phyloP scores from a whole-genome alignment of 768 basidiomycete genomes.

The Saitozyma sp. region DNA sequence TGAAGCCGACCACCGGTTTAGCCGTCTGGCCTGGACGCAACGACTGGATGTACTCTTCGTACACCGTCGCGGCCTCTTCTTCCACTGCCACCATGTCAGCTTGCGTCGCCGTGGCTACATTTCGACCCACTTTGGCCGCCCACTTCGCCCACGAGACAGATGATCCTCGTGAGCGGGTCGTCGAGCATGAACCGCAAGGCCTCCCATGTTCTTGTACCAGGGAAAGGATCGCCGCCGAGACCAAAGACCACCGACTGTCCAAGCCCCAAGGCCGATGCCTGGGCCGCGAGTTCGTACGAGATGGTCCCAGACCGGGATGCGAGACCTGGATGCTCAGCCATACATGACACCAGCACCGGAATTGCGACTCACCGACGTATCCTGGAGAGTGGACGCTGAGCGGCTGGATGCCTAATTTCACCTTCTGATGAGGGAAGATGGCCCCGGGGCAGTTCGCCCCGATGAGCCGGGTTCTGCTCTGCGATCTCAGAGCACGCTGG shows the following conservation, averaged over 20 bases:
- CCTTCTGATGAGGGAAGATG: conserved; percentile 12
- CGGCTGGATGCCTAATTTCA: conserved; percentile 17
- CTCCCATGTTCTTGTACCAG: conserved; percentile 15
- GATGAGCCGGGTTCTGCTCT: conserved; percentile 9
- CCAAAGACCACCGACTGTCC: conserved; percentile 17
- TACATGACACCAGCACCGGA: background rate
- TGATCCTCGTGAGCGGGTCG: conserved; percentile 8
- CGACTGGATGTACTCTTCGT: conserved; percentile 2
- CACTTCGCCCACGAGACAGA: conserved; percentile 15
- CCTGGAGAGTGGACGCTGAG: conserved; percentile 12
- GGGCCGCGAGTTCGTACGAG: conserved; percentile 15
- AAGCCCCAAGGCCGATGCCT: conserved; percentile 9
- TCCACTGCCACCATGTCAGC: conserved; percentile 9
- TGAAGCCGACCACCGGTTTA: conserved; percentile 17
- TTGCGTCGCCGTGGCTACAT: background rate
- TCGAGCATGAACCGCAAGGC: conserved; percentile 8
- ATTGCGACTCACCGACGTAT: conserved; percentile 8
- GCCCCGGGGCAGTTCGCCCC: conserved; percentile 17
- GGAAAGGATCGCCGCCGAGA: conserved; percentile 17
- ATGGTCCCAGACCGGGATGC: conserved; percentile 17
- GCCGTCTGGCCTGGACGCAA: conserved; percentile 1
- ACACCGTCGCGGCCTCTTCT: conserved; percentile 15
- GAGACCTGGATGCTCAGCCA: conserved; percentile 8
- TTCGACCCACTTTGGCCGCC: conserved; percentile 10
- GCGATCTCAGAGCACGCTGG: conserved; percentile 5